These are phyloP conservation scores for Croton laevigatus DNA, from an alignment of 441 rosid genomes.

Conservation along the genomic window DNA sequence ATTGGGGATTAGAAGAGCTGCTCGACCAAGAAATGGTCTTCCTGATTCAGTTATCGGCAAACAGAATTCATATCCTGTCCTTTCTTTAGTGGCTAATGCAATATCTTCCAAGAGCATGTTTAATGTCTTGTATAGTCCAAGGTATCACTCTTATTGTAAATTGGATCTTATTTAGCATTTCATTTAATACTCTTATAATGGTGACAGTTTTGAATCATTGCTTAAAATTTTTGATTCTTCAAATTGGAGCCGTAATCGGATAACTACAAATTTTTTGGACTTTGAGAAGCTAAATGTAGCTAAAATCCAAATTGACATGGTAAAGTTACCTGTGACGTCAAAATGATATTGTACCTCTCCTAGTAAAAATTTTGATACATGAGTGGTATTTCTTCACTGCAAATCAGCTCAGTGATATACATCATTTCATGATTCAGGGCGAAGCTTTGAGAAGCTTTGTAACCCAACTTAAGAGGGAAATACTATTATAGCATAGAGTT, in stretches of 20 bases:
- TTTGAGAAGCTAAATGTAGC: not conserved
- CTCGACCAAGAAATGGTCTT: conserved; percentile 66
- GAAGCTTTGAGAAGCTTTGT: not conserved
- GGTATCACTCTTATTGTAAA: conserved; percentile 38
- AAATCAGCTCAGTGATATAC: not conserved
- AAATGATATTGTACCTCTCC: not conserved
- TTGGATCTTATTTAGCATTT: not conserved
- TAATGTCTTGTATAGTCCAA: conserved; percentile 83
- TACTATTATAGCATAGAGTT: not conserved
- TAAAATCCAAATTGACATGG: not conserved
- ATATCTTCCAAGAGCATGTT: conserved; percentile 61
- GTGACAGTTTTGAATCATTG: not conserved
- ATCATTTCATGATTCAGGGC: not conserved
- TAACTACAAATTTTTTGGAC: not conserved
- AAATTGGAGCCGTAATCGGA: not conserved
- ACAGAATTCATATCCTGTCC: conserved; percentile 53
- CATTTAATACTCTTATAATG: not conserved
- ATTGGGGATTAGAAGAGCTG: conserved; percentile 77
- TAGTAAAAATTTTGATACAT: not conserved
- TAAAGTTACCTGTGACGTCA: not conserved
- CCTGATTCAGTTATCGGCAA: conserved; percentile 60
- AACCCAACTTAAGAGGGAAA: not conserved
- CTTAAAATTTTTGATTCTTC: not conserved
- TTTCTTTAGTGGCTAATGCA: conserved; percentile 70
- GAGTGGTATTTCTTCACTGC: not conserved